Evolutionary conservation across 1,284 basidiomycete species (phyloP), one percentile per base, ranked within the genome.

Genomic region (Dichomitus squalens): DNA sequence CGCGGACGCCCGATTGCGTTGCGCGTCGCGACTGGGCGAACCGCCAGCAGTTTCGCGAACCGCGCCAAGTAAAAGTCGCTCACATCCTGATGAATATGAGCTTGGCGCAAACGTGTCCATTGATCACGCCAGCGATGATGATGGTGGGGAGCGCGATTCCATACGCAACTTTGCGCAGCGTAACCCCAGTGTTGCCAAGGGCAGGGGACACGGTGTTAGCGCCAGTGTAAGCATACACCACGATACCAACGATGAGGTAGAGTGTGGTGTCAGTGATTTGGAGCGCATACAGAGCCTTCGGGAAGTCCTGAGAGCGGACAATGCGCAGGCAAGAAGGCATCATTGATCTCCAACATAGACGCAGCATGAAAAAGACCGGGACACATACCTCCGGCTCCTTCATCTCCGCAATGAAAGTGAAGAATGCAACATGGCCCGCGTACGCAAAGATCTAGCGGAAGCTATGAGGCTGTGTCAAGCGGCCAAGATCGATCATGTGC

Each of bases 361-460:
- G 4, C 18, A 23, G 6, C 31, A n/a, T 11, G 8, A 23, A 18
- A 34, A 20, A 18, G 18, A 38, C 31, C 14, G n/a, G 29, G 29
- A n/a, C 12, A 57, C 61, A 2, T 36, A 67, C 79, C 61, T 75
- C 65, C 2, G 82, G 82, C 44, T 66, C 63, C 52, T 71, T 71
- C 83, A 84, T 83, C 64, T 84, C 82, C 16, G 82, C 80, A 50
- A 84, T 82, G 46, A 83, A 71, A 9, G 83, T 79, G 64, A 84
- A 84, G 69, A 83, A 82, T 66, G 75, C 76, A 29, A 68, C 70
- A 43, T 72, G 71, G 6, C 69, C 81, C 47, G 81, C 79, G 65
- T 83, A 83, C 3, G 81, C 75, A 63, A 83, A 84, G 35, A 83
- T 79, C 79, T 82, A 48, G 27, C n/a, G 11, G 5, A 23, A 3